These are phyloP conservation scores for Paulownia fortunei DNA, from an alignment of 257 asterid species.

Conservation along the genomic window DNA sequence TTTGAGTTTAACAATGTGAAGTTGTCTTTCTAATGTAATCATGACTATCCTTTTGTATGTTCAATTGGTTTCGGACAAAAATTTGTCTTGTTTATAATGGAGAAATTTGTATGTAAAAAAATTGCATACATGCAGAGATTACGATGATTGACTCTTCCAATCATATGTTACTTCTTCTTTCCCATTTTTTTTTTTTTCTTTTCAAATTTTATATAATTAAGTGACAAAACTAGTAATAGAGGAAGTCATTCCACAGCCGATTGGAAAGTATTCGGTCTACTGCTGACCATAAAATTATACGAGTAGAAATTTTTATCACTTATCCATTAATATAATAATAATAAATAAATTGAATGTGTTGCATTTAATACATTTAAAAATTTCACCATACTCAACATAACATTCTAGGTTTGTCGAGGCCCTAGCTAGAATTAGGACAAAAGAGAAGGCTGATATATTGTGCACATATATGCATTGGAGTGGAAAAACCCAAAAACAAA, in stretches of 20 bases:
- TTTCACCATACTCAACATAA: background rate
- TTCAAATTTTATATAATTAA: background rate
- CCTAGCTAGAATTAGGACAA: slow-evolving; percentile 24
- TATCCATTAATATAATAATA: too few species aligned
- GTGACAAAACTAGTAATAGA: too few species aligned
- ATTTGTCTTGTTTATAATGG: background rate
- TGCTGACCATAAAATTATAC: too few species aligned
- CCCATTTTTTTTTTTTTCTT: background rate
- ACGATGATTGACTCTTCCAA: background rate
- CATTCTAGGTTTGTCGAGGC: slow-evolving; percentile 18
- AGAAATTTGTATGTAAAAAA: background rate
- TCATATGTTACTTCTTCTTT: background rate
- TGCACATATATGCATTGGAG: background rate
- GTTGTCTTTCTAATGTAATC: background rate
- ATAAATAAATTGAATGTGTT: too few species aligned
- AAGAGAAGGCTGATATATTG: background rate
- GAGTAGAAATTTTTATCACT: too few species aligned
- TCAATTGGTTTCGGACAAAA: background rate
- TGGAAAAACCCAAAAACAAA: background rate
- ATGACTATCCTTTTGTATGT: background rate
- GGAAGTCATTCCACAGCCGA: too few species aligned
- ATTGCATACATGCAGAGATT: background rate
- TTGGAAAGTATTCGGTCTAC: too few species aligned
- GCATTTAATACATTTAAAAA: background rate
- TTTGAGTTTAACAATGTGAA: background rate